Conservation (phyloP, 805 yeast genomes). For the Candida broadrunensis region DNA sequence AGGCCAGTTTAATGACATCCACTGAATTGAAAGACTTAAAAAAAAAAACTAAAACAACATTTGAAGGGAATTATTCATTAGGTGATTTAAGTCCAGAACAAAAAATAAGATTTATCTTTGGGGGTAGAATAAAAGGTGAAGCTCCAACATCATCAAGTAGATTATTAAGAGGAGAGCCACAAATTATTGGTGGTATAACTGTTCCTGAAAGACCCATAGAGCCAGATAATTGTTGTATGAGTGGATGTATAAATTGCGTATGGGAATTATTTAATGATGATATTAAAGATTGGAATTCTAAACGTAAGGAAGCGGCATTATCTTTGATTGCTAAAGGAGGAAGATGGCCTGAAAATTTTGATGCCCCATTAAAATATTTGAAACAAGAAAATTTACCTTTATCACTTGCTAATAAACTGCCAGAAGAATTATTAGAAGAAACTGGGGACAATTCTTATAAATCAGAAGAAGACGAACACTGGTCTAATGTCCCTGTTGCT, state of each 20-base stretch:
- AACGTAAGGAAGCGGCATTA: constrained; percentile 56
- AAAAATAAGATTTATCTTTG: constrained; percentile 50
- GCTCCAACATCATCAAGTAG: constrained; percentile 39
- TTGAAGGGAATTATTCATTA: constrained; percentile 31
- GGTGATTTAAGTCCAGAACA: constrained; percentile 40
- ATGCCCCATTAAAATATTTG: constrained; percentile 35
- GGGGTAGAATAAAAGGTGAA: constrained; percentile 55
- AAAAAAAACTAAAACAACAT: constrained; percentile 18
- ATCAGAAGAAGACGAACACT: constrained; percentile 21
- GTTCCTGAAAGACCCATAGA: constrained; percentile 86
- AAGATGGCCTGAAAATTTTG: constrained; percentile 42
- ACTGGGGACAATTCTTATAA: constrained; percentile 2
- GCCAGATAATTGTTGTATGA: constrained; percentile 97
- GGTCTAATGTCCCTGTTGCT: constrained; percentile 64
- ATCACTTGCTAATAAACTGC: constrained; percentile 27
- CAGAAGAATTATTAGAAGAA: constrained; percentile 10
- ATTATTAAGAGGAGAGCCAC: constrained; percentile 32
- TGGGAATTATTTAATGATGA: constrained; percentile 95
- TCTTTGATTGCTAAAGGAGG: constrained; percentile 36
- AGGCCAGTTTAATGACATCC: constrained; percentile 22
- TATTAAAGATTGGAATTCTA: constrained; percentile 71
- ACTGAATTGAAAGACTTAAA: constrained; percentile 16
- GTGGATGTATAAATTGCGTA: constrained; percentile 95
- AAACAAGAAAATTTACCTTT: constrained; percentile 31
- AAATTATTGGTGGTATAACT: constrained; percentile 52